Percentiles rank a stretch among this genome's conserved stretches.
Evolutionary conservation across 2,329 filamentous ascomycete species (phyloP).

Genomic region (Alternaria sp.): DNA sequence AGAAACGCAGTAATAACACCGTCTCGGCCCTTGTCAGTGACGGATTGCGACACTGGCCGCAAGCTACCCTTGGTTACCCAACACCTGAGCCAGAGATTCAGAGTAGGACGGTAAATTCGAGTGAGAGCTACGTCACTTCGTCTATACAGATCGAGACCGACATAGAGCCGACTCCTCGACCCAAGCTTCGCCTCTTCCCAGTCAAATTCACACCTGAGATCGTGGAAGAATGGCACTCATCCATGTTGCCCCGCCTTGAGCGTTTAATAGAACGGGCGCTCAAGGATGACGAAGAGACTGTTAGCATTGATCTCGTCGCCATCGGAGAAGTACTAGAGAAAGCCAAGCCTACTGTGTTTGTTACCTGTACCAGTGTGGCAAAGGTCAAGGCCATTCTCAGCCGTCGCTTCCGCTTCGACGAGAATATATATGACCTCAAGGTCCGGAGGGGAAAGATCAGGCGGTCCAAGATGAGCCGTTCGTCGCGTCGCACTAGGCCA

Average conservation of each 20-base stretch:
- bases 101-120: conserved; percentile 26
- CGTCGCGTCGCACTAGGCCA: conserved; percentile 34
- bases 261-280: conserved; percentile 73
- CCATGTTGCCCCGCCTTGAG: conserved; percentile 76
- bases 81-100: conserved; percentile 40
- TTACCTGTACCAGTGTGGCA: conserved; percentile 76
- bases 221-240: conserved; percentile 74
- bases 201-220: conserved; percentile 66
- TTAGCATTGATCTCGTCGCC: conserved; percentile 78
- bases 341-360: conserved; percentile 74
- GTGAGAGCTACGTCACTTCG: conserved; percentile 33
- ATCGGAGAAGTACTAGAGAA: conserved; percentile 72
- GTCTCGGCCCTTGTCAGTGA: conserved; percentile 41
- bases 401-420: conserved; percentile 73
- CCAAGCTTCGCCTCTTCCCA: conserved; percentile 49
- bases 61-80: conserved; percentile 43
- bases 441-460: conserved; percentile 74
- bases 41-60: conserved; percentile 43
- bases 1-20: conserved; percentile 35
- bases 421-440: conserved; percentile 69
- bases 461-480: conserved; percentile 62
- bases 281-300: conserved; percentile 74
- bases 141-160: conserved; percentile 45
- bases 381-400: conserved; percentile 76
- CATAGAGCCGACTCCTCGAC: conserved; percentile 31